Evolutionary conservation across 305 asterid species (phyloP).

Genomic region (Ilex paraguariensis): DNA sequence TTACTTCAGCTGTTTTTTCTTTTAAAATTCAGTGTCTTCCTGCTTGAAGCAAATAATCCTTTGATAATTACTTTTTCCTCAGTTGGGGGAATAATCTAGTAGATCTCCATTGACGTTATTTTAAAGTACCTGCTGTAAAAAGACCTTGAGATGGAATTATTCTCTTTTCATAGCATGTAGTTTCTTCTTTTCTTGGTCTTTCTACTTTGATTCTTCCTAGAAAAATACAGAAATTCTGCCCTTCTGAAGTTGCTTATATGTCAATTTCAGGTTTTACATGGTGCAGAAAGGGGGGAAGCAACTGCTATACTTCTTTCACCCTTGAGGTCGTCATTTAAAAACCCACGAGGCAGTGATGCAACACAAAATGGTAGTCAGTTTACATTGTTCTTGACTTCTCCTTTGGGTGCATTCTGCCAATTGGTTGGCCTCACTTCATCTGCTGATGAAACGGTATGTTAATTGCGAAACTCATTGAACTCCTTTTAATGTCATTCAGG

Average conservation of each 20-base stretch:
- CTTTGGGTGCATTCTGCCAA: slow-evolving; percentile 85
- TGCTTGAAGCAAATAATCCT: too few relatives aligned
- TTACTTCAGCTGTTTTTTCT: too few relatives aligned
- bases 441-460: slow-evolving; percentile 50
- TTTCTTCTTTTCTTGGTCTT: background rate
- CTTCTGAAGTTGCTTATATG: slow-evolving; percentile 24
- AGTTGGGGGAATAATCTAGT: too few relatives aligned
- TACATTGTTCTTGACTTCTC: slow-evolving; percentile 87
- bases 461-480: background rate
- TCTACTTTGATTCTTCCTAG: background rate
- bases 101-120: too few relatives aligned
- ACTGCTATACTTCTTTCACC: slow-evolving; percentile 90
- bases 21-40: too few relatives aligned
- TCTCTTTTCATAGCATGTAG: too few relatives aligned
- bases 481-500: background rate
- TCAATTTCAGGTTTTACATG: slow-evolving; percentile 67
- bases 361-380: slow-evolving; percentile 82
- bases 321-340: slow-evolving; percentile 65
- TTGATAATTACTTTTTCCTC: too few relatives aligned
- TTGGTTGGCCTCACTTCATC: slow-evolving; percentile 56
- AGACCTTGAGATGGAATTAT: too few relatives aligned
- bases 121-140: too few relatives aligned
- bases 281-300: slow-evolving; percentile 91
- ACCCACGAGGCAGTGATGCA: slow-evolving; percentile 34
- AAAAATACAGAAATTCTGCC: background rate